A percentile compares a stretch with the other conserved stretches of the same genome.
Conservation (phyloP, 257 asterid genomes). For the Rehmannia glutinosa region DNA sequence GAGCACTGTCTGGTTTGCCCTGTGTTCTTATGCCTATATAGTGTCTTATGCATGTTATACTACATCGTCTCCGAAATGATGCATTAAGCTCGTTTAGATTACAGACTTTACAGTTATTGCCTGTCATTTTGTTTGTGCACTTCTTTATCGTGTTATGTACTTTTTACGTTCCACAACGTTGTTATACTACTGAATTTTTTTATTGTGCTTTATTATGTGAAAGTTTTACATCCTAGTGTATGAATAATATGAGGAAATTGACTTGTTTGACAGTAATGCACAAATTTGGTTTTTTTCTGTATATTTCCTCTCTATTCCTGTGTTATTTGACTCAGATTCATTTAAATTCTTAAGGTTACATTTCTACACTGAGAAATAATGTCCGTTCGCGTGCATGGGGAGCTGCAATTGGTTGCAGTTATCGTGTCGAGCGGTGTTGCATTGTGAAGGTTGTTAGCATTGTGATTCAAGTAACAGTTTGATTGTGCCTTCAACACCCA, state of each 20-base stretch:
- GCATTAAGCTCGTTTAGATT: background rate
- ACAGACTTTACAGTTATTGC: background rate
- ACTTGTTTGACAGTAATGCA: conserved; percentile 1
- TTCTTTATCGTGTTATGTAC: background rate
- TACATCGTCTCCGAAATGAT: background rate
- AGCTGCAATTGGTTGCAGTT: conserved; percentile 92
- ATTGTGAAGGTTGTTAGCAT: conserved; percentile 67
- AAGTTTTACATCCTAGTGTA: conserved; percentile 15
- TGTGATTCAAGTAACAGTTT: conserved; percentile 11
- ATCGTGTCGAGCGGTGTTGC: conserved; percentile 84
- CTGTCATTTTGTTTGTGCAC: conserved; percentile 8
- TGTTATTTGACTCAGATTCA: conserved; percentile 13
- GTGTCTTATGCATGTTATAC: background rate
- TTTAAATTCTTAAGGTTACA: conserved; percentile 55
- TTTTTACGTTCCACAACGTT: background rate
- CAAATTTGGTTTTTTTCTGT: background rate
- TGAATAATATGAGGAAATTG: background rate
- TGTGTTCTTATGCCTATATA: background rate
- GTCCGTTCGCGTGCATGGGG: conserved; percentile 99
- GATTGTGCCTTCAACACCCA: conserved; percentile 2
- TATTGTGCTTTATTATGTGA: background rate
- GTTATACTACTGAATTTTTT: conserved; percentile 9
- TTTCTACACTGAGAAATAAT: conserved; percentile 87
- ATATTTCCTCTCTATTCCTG: background rate
- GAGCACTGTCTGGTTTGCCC: background rate